Percentiles rank a stretch among this genome's conserved stretches.
phyloP scores from a whole-genome alignment of 2,329 filamentous ascomycete genomes.

The Chrysoporthe austroafricana region DNA sequence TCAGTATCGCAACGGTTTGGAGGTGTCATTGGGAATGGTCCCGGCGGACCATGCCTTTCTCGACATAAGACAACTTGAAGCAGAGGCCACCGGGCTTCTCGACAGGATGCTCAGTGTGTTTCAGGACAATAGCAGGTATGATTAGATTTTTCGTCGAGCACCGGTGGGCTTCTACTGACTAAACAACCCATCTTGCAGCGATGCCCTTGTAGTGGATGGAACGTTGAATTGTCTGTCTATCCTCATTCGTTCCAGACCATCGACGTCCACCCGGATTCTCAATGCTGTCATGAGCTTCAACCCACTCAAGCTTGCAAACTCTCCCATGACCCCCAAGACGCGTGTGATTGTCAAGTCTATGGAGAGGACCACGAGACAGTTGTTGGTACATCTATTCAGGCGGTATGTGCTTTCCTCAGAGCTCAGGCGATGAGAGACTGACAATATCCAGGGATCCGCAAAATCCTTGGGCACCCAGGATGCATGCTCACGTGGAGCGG shows the following conservation, averaged over 20 bases:
- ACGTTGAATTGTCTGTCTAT: conserved; percentile 87
- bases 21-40: conserved; percentile 85
- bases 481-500: conserved; percentile 86
- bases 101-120: conserved; percentile 85
- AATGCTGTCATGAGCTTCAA: conserved; percentile 89
- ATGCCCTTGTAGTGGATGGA: conserved; percentile 85
- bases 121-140: conserved; percentile 84
- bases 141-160: conserved; percentile 14
- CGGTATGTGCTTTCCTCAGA: conserved; percentile 52
- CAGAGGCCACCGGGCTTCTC: conserved; percentile 87
- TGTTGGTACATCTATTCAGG: conserved; percentile 83
- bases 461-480: conserved; percentile 73
- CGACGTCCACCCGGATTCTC: conserved; percentile 82
- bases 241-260: conserved; percentile 79
- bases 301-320: conserved; percentile 78
- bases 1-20: conserved; percentile 68
- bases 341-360: conserved; percentile 89
- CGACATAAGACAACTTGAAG: conserved; percentile 80
- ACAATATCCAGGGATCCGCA: conserved; percentile 69
- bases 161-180: conserved; percentile 31
- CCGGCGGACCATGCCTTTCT: conserved; percentile 82
- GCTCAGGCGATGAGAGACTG: conserved; percentile 26
- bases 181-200: conserved; percentile 54
- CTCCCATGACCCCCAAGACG: conserved; percentile 75
- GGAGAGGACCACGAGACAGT: conserved; percentile 86